Conservation (phyloP, 208 protist species). For the Wallacemonas sp. region DNA sequence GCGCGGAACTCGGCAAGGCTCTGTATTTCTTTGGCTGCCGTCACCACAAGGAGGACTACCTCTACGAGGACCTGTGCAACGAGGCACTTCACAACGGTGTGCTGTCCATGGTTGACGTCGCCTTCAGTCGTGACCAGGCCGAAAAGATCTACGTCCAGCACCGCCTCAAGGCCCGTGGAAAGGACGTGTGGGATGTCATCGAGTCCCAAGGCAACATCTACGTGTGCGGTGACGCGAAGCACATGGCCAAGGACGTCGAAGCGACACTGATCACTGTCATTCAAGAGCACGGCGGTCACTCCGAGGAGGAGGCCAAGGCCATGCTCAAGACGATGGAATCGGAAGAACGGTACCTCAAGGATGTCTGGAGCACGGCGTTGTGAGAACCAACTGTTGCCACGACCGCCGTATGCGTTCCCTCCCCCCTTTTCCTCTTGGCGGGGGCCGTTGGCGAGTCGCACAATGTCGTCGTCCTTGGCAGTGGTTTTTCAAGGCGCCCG, state of each 20-base stretch:
- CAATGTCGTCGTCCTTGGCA: neutral
- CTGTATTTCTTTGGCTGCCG: conserved; percentile 92
- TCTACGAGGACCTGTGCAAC: conserved; percentile 78
- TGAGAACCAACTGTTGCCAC: conserved; percentile 6
- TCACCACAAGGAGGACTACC: conserved; percentile 67
- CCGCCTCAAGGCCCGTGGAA: conserved; percentile 50
- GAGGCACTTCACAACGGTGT: conserved; percentile 61
- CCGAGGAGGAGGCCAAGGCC: conserved; percentile 32
- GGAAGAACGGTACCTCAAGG: conserved; percentile 78
- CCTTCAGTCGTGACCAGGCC: conserved; percentile 78
- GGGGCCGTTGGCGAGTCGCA: neutral
- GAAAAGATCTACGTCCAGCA: conserved; percentile 93
- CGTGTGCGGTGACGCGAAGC: conserved; percentile 90
- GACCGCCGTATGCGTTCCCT: neutral
- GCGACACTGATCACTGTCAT: conserved; percentile 46
- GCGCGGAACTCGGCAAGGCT: conserved; percentile 53
- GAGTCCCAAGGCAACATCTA: conserved; percentile 72
- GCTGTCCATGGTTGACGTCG: conserved; percentile 68
- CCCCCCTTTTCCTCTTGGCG: neutral
- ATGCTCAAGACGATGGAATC: conserved; percentile 56
- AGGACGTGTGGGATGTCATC: conserved; percentile 78
- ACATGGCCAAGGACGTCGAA: conserved; percentile 92
- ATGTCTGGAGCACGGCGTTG: conserved; percentile 78
- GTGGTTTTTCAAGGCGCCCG: neutral
- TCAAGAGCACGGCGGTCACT: conserved; percentile 48